These are phyloP conservation scores for Letharia columbiana DNA, from an alignment of 495 filamentous ascomycete species.

Conservation along the genomic window DNA sequence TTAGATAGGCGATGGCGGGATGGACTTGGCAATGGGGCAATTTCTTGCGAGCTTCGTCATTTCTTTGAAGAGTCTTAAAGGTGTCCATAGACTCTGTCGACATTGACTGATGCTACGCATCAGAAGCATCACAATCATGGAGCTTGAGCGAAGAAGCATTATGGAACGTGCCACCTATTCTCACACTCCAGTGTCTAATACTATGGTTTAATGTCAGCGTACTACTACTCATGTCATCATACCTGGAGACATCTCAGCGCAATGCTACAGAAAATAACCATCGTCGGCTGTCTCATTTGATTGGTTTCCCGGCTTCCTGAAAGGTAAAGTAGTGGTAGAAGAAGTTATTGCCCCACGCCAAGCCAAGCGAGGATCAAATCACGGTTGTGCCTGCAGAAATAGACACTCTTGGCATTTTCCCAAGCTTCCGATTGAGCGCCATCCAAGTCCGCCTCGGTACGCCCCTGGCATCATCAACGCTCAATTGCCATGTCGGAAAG, in stretches of 20 bases:
- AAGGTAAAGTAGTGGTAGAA: neutral
- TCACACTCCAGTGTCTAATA: too few relatives aligned
- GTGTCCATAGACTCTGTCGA: neutral
- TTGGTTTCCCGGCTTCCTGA: neutral
- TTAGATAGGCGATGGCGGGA: too few relatives aligned
- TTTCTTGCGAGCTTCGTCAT: too few relatives aligned
- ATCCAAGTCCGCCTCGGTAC: neutral
- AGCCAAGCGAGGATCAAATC: slow-evolving; percentile 2
- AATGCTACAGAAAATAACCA: neutral
- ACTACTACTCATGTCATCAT: too few relatives aligned
- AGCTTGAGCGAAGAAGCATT: neutral
- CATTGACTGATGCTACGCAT: neutral
- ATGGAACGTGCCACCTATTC: neutral
- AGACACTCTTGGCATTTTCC: neutral
- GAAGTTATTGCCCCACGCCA: neutral
- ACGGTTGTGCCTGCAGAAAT: slow-evolving; percentile 1
- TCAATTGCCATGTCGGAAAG: neutral
- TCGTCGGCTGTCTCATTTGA: neutral
- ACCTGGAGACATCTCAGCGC: too few relatives aligned
- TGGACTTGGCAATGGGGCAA: too few relatives aligned
- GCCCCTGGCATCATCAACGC: neutral
- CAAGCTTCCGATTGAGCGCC: neutral
- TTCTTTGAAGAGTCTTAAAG: too few relatives aligned
- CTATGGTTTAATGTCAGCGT: too few relatives aligned
- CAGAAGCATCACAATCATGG: neutral